These are phyloP conservation scores for Elsinoe australis DNA, from an alignment of 2,329 filamentous ascomycete genomes.

Conservation along the genomic window DNA sequence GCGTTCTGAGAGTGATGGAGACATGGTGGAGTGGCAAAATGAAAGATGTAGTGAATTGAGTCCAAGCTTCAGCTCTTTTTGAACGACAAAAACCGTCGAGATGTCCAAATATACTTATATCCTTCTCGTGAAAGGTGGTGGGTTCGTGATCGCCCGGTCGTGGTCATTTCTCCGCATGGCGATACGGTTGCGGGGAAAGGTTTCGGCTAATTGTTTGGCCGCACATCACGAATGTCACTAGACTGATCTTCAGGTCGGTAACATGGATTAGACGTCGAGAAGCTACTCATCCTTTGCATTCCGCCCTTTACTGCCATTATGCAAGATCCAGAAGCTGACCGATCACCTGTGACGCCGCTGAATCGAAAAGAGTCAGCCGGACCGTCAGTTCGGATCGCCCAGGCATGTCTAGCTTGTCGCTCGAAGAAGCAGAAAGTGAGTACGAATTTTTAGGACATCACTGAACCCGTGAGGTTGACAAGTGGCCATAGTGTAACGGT, in stretches of 20 bases:
- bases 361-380: neutral
- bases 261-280: no score
- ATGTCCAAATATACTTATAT: neutral
- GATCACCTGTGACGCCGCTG: neutral
- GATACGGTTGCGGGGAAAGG: neutral
- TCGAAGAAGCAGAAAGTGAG: slow-evolving; percentile 13
- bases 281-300: no score
- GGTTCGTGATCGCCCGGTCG: slow-evolving; percentile 4
- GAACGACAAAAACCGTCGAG: neutral
- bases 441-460: no score
- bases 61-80: no score
- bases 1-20: slow-evolving; percentile 1
- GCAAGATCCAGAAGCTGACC: no score
- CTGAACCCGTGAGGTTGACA: no score
- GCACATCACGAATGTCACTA: no score
- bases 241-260: no score
- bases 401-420: slow-evolving; percentile 10
- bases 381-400: neutral
- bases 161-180: no score
- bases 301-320: no score
- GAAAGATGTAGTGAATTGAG: no score
- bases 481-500: slow-evolving; percentile 6
- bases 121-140: neutral
- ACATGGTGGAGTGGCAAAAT: no score
- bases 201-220: neutral